Evolutionary conservation across 2,329 filamentous ascomycete species (phyloP).

Genomic region (Cyphellophora europaea): DNA sequence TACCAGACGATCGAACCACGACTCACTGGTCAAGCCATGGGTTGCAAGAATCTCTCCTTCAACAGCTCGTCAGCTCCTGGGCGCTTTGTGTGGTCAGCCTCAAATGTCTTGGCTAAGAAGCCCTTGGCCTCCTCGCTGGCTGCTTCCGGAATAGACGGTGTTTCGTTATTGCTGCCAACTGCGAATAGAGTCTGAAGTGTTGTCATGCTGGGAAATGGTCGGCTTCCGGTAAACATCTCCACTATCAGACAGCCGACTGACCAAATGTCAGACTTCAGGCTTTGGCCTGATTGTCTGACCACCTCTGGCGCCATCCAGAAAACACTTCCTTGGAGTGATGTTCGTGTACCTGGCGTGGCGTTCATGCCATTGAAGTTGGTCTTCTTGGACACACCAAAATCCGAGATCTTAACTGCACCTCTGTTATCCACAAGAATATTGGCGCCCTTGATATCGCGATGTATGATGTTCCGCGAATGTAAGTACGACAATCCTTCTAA

Average conservation of each 20-base stretch:
- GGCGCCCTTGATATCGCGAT: constrained; percentile 97
- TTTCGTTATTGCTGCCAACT: constrained; percentile 79
- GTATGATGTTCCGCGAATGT: constrained; percentile 90
- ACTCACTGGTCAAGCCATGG: constrained; percentile 9
- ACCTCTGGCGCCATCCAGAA: constrained; percentile 99
- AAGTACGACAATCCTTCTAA: constrained; percentile 86
- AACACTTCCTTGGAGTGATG: constrained; percentile 88
- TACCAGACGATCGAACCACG: no score
- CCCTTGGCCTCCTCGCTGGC: constrained; percentile 74
- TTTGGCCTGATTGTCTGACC: constrained; percentile 95
- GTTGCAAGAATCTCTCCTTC: constrained; percentile 58
- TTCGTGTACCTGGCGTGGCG: constrained; percentile 71
- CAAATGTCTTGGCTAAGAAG: constrained; percentile 84
- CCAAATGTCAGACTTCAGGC: constrained; percentile 98
- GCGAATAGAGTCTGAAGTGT: constrained; percentile 98
- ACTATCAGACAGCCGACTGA: constrained; percentile 92
- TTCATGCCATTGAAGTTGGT: constrained; percentile 20
- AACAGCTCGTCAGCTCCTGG: constrained; percentile 88
- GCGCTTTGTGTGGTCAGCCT: constrained; percentile 86
- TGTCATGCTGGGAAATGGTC: constrained; percentile 93
- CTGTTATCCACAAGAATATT: constrained; percentile 99
- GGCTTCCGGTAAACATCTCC: constrained; percentile 97
- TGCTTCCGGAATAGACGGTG: constrained; percentile 78
- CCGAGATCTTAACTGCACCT: constrained; percentile 96
- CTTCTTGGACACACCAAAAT: constrained; percentile 91